Conservation (phyloP, 345 rosid genomes). For the Combretum micranthum region DNA sequence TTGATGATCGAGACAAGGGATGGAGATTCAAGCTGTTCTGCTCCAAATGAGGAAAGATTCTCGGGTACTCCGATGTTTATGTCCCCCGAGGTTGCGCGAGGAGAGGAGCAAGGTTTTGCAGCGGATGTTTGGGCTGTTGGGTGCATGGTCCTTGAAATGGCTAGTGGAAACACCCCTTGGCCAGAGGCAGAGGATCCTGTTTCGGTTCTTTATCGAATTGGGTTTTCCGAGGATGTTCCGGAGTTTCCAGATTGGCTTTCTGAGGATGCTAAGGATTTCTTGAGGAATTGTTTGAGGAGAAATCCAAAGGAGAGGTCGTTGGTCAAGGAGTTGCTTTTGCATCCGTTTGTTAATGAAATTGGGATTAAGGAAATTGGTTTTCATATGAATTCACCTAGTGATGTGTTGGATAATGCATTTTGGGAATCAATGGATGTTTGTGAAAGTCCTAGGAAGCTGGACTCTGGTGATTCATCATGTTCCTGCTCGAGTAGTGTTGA, state of each 20-base stretch:
- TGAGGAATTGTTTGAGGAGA: slow-evolving; percentile 50
- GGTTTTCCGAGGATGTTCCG: slow-evolving; percentile 63
- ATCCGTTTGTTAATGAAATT: slow-evolving; percentile 48
- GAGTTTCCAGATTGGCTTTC: slow-evolving; percentile 60
- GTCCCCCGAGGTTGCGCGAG: slow-evolving; percentile 91
- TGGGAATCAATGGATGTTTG: slow-evolving; percentile 52
- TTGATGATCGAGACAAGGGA: slow-evolving; percentile 7
- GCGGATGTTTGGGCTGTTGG: slow-evolving; percentile 95
- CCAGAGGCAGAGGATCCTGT: slow-evolving; percentile 50
- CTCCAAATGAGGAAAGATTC: not conserved
- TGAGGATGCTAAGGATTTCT: slow-evolving; percentile 51
- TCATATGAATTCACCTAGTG: slow-evolving; percentile 44
- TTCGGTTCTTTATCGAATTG: slow-evolving; percentile 62
- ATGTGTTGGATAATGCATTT: slow-evolving; percentile 65
- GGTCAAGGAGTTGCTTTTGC: slow-evolving; percentile 54
- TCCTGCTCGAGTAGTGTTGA: slow-evolving; percentile 13
- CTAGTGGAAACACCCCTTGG: slow-evolving; percentile 73
- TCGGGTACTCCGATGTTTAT: slow-evolving; percentile 79
- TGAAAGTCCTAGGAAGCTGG: slow-evolving; percentile 2
- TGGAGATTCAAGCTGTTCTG: no score
- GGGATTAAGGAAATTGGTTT: slow-evolving; percentile 9
- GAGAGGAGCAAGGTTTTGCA: slow-evolving; percentile 70
- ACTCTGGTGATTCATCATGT: not conserved
- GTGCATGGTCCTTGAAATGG: slow-evolving; percentile 72
- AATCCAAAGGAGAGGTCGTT: slow-evolving; percentile 62